Percentiles rank a stretch among this genome's conserved stretches.
Evolutionary conservation across 2,329 filamentous ascomycete genomes (phyloP).

Genomic region (Neobulgaria alba): DNA sequence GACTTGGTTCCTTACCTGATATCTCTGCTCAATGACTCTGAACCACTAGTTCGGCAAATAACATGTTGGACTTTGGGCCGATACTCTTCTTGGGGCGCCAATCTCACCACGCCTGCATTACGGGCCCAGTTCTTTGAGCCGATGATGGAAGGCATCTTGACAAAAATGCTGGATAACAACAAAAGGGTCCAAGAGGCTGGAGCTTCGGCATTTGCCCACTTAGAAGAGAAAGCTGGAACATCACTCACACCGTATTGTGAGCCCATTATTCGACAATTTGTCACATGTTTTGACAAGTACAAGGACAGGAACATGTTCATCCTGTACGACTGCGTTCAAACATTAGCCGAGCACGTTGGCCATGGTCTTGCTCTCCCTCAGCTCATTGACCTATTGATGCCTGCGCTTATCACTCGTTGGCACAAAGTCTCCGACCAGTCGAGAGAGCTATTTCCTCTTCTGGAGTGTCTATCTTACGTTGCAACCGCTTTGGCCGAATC

Average conservation of each 20-base stretch:
- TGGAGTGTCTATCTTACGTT: slow-evolving; percentile 96
- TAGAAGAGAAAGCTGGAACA: slow-evolving; percentile 86
- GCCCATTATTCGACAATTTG: slow-evolving; percentile 86
- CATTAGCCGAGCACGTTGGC: slow-evolving; percentile 84
- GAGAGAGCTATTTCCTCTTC: slow-evolving; percentile 82
- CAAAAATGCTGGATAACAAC: slow-evolving; percentile 92
- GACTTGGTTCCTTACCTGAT: slow-evolving; percentile 88
- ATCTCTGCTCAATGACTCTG: slow-evolving; percentile 70
- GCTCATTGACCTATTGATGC: slow-evolving; percentile 83
- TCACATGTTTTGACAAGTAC: slow-evolving; percentile 86
- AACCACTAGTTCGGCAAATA: slow-evolving; percentile 90
- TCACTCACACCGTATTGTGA: slow-evolving; percentile 76
- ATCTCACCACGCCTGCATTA: slow-evolving; percentile 56
- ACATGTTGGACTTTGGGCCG: slow-evolving; percentile 96
- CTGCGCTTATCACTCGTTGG: slow-evolving; percentile 82
- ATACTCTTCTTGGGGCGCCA: slow-evolving; percentile 87
- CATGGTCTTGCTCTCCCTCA: slow-evolving; percentile 71
- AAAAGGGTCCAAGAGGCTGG: slow-evolving; percentile 97
- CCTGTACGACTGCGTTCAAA: slow-evolving; percentile 96
- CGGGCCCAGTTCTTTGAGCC: slow-evolving; percentile 80
- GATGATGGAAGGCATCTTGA: slow-evolving; percentile 92
- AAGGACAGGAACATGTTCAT: slow-evolving; percentile 99
- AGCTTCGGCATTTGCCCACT: slow-evolving; percentile 88
- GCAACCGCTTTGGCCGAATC: slow-evolving; percentile 73
- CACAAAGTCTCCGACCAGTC: slow-evolving; percentile 81